phyloP scores from a whole-genome alignment of 2,329 filamentous ascomycete species.

The Calonectria leucothoes region DNA sequence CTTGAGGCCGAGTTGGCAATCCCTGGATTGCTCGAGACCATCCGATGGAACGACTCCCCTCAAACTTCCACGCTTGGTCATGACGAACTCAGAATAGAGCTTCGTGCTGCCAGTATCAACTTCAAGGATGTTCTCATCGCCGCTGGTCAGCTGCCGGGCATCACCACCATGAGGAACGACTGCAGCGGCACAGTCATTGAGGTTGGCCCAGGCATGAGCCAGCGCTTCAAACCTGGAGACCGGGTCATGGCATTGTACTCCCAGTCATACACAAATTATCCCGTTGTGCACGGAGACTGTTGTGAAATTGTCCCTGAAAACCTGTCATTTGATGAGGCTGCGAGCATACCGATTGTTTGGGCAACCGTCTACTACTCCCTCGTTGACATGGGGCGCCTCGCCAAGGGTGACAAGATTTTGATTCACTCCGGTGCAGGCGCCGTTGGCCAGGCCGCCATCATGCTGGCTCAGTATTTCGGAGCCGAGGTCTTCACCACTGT shows the following conservation, averaged over 20 bases:
- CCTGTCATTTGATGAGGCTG: neutral
- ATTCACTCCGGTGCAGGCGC: neutral
- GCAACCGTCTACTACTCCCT: neutral
- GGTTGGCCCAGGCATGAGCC: neutral
- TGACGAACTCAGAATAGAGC: neutral
- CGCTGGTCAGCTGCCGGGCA: neutral
- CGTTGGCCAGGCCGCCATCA: neutral
- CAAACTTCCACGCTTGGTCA: neutral
- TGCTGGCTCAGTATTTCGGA: neutral
- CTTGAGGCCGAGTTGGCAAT: neutral
- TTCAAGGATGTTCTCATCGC: neutral
- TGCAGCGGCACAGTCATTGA: neutral
- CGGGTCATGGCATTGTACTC: neutral
- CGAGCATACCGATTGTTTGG: neutral
- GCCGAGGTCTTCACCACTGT: neutral
- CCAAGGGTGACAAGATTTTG: neutral
- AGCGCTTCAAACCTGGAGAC: neutral
- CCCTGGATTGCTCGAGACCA: neutral
- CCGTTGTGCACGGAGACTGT: neutral
- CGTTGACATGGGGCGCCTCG: neutral
- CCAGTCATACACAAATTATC: neutral
- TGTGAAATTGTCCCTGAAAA: neutral
- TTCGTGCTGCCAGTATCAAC: neutral
- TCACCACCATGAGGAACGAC: neutral
- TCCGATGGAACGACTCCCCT: neutral